phyloP scores from a whole-genome alignment of 345 rosid species.

The Eucalyptus coolabah region DNA sequence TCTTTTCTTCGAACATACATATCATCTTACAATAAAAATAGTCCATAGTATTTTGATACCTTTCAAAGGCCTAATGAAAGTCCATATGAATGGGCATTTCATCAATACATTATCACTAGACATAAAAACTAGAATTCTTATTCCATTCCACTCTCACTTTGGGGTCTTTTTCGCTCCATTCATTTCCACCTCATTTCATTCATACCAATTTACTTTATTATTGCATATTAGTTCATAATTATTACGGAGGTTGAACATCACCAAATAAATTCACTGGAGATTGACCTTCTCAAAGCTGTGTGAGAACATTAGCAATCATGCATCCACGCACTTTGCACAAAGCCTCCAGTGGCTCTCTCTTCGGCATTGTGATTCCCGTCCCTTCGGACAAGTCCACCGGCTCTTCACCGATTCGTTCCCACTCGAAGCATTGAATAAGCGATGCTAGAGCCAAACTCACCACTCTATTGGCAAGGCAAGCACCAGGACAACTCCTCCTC shows the following conservation, averaged over 20 bases:
- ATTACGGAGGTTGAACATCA: not conserved
- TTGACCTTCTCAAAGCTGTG: not conserved
- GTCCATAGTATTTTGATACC: not conserved
- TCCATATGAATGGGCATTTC: not conserved
- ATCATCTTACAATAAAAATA: not conserved
- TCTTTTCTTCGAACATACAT: not conserved
- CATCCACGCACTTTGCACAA: constrained; percentile 3
- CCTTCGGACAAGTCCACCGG: constrained; percentile 32
- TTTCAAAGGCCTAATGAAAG: not conserved
- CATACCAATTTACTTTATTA: not conserved
- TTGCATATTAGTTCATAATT: not conserved
- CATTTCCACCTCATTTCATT: not conserved
- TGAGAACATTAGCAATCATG: not conserved
- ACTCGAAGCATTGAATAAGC: no score
- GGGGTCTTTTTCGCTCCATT: not conserved
- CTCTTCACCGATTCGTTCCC: not conserved
- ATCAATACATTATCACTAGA: no score
- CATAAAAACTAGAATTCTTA: not conserved
- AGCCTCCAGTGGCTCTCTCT: constrained; percentile 23
- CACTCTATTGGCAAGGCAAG: no score
- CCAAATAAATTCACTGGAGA: not conserved
- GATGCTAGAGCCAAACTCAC: not conserved
- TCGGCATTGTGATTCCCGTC: constrained; percentile 26
- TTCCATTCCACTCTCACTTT: not conserved
- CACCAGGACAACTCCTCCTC: no score